Evolutionary conservation across 2,329 filamentous ascomycete genomes (phyloP), one percentile per base, ranked within the genome.

Genomic region (Fusarium goolgardi): DNA sequence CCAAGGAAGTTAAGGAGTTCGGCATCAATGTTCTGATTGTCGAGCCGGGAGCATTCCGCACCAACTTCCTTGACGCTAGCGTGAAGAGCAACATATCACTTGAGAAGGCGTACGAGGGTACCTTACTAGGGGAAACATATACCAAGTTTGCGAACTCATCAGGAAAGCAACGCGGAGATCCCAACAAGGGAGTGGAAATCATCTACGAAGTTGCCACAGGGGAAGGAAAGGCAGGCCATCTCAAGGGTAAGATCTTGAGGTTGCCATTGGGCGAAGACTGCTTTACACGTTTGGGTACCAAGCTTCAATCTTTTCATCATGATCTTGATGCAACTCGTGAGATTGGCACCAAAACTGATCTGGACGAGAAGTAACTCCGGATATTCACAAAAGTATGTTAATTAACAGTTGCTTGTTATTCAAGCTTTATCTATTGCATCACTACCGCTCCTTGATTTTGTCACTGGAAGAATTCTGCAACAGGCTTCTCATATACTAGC

Each of bases 21-120:
- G 79, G 78, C 16, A 81, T 86, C 55, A 53, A 73, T 15, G 81
- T 81, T 18, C 78, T 81, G 5, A 75, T 83, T 15, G 75, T 86
- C 21, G 83, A 86, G 69, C 83, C 82, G 1, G 84, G 84, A 3
- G 81, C 79, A 39, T 86, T 85, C 63, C 77, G 83, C 4, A 86
- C 84, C 13, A 80, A 80, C n/a, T 81, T 85, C 55, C 72, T 84
- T 23, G 59, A 59, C 40, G 71, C 73, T 49, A 73, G 67, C 35
- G 31, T 65, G 6, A 65, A 67, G 34, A 75, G 59, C 47, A 63
- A 72, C 10, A 61, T 69, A 8, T 51, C 60, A 2, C 63, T 66
- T 13, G 65, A 68, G 3, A 63, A 70, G 12, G 69, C 70, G 2
- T 80, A 80, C 53, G 63, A 76, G 43, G 75, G 70, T 21, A 75